Evolutionary conservation across 768 basidiomycete genomes (phyloP).

Genomic region (Boletus rufocinnamomeus): DNA sequence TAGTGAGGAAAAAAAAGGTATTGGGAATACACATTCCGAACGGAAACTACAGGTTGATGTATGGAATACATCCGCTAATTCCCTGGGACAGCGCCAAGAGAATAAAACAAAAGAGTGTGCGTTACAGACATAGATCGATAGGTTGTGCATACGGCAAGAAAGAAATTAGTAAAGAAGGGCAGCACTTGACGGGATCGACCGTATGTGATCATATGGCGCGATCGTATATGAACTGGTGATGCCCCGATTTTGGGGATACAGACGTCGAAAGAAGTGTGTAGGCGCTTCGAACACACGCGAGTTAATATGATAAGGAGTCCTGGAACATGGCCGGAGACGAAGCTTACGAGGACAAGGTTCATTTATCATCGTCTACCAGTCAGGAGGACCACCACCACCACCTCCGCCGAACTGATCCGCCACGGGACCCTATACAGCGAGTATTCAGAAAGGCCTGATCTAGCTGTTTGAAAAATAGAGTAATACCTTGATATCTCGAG

Average conservation of each 20-base stretch:
- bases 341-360: slow-evolving; percentile 14
- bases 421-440: slow-evolving; percentile 17
- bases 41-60: slow-evolving; percentile 10
- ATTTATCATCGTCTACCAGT: slow-evolving; percentile 28
- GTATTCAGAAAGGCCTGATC: slow-evolving; percentile 4
- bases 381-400: slow-evolving; percentile 21
- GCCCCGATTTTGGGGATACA: slow-evolving; percentile 13
- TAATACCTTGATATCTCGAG: slow-evolving; percentile 17
- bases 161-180: not conserved
- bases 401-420: slow-evolving; percentile 24
- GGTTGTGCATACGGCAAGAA: slow-evolving; percentile 8
- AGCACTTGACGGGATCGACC: slow-evolving; percentile 9
- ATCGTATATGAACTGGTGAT: slow-evolving; percentile 15
- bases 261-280: not conserved
- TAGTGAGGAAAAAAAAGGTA: not conserved
- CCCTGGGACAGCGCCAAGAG: slow-evolving; percentile 1
- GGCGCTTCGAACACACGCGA: slow-evolving; percentile 4
- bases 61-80: slow-evolving; percentile 10
- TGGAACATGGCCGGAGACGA: not conserved
- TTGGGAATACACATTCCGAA: slow-evolving; percentile 4
- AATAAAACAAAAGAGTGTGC: slow-evolving; percentile 8
- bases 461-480: not conserved
- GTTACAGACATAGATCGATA: slow-evolving; percentile 11
- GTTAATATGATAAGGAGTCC: slow-evolving; percentile 6
- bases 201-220: not conserved